Conservation (phyloP, 176 grass and related monocot genomes). For the Thinopyrum elongatum region DNA sequence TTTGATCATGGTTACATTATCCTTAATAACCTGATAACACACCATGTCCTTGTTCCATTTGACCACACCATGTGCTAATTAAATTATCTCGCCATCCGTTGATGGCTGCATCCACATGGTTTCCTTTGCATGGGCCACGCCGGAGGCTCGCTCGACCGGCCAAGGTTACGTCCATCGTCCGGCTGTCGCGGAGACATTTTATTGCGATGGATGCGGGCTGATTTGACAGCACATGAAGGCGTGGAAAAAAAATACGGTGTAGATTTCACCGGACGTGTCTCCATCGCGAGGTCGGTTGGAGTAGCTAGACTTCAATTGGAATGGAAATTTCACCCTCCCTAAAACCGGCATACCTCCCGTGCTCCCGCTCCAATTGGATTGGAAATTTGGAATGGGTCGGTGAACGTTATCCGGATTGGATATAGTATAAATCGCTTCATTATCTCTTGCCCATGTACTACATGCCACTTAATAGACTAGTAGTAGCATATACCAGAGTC, state of each 20-base stretch:
- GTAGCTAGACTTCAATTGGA: too few relatives aligned
- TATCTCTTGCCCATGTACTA: neutral
- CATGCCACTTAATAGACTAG: too few relatives aligned
- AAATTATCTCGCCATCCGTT: neutral
- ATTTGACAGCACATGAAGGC: neutral
- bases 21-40: too few relatives aligned
- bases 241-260: neutral
- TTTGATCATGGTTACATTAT: too few relatives aligned
- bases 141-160: too few relatives aligned
- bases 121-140: neutral
- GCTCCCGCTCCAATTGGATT: neutral
- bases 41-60: too few relatives aligned
- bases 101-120: neutral
- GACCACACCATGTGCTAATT: neutral
- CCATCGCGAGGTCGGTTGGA: neutral
- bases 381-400: neutral
- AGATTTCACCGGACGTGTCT: neutral
- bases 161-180: neutral
- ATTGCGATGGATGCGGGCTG: neutral
- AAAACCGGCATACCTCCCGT: neutral
- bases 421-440: neutral
- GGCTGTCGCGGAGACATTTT: neutral
- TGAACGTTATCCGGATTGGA: neutral
- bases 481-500: neutral
- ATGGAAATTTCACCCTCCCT: neutral